Base-by-base conservation (phyloP, 495 filamentous ascomycete species). In the Peziza echinospora region DNA sequence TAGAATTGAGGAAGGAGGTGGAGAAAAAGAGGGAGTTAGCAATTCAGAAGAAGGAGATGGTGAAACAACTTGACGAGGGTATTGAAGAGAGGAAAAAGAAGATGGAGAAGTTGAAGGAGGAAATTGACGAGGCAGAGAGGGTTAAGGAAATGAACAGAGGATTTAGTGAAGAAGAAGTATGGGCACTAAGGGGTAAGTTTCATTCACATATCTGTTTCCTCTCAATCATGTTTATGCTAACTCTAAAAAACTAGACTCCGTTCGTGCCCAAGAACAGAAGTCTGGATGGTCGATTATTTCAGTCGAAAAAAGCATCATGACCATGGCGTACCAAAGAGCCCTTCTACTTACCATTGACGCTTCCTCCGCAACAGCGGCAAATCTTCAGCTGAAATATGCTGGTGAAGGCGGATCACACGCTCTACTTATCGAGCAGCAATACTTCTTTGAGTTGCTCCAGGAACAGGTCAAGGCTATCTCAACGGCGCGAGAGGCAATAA, bases 101-200 rank as follows among this genome's bases (percentile, higher is more conserved):
- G 21, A 72, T 86, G 21, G 69, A 72, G 46, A 62, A 67, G 6
- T 64, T 76, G 13, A 60, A 68, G 4, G 73, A 76, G 53, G 69
- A 71, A 25, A 94, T 93, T 47, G 68, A 72, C 45, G 77, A 85
- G 53, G 84, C 87, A 0, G 84, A 94, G 55, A 77, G 76, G 47
- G 66, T 91, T 26, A 74, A 78, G 51, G 83, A 92, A 59, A 77
- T 89, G 53, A 93, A 79, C 59, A 73, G 85, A 16, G 85, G 89
- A 19, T 93, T 85, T 81, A 89, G 76, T 49, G 70, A 76, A 24
- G 71, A 66, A 16, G 89, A 96, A 58, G 78, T 96, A 46, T 87
- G 6, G 82, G 3, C 3, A 4, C 19, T 37, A 86, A 68, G 70
- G 80, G 83, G 63, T 55, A 69, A 53, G 13, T 45, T 24, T 10